Conservation (phyloP, 2,329 filamentous ascomycete species). For the Hypoxylon sp. region DNA sequence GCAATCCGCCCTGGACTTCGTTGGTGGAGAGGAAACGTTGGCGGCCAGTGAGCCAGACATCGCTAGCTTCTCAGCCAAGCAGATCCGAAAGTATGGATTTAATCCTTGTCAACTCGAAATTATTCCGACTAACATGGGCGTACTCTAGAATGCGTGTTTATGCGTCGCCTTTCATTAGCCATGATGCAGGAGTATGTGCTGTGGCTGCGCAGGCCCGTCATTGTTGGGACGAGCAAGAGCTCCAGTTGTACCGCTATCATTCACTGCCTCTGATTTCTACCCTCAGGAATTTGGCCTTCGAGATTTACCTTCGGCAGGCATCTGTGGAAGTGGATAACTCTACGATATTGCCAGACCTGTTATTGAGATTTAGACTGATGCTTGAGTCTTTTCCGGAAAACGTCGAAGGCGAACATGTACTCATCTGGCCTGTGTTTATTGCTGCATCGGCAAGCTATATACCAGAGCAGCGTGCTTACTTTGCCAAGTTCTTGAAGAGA, state of each 20-base stretch:
- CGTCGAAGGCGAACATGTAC: not conserved
- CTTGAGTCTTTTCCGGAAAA: conserved; percentile 4
- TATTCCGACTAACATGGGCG: not conserved
- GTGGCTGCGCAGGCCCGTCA: not conserved
- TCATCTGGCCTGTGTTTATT: conserved; percentile 12
- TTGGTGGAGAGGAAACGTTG: not conserved
- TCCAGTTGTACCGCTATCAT: not conserved
- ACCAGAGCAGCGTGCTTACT: not conserved
- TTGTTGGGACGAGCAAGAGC: conserved; percentile 5
- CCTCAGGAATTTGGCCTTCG: not conserved
- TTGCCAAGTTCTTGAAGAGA: not conserved
- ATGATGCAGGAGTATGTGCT: not conserved
- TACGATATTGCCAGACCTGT: not conserved
- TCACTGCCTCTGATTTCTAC: not conserved
- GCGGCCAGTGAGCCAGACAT: not conserved
- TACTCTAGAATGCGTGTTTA: not conserved
- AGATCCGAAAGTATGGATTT: conserved; percentile 1
- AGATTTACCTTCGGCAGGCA: not conserved
- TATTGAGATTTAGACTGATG: not conserved
- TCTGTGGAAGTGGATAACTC: not conserved
- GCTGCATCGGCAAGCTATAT: conserved; percentile 5
- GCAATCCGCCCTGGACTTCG: conserved; percentile 6
- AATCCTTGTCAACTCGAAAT: not conserved
- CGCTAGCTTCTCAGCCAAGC: not conserved
- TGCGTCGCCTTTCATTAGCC: not conserved